Conservation (phyloP, 1,284 basidiomycete species). For the Trichosporon faecale region DNA sequence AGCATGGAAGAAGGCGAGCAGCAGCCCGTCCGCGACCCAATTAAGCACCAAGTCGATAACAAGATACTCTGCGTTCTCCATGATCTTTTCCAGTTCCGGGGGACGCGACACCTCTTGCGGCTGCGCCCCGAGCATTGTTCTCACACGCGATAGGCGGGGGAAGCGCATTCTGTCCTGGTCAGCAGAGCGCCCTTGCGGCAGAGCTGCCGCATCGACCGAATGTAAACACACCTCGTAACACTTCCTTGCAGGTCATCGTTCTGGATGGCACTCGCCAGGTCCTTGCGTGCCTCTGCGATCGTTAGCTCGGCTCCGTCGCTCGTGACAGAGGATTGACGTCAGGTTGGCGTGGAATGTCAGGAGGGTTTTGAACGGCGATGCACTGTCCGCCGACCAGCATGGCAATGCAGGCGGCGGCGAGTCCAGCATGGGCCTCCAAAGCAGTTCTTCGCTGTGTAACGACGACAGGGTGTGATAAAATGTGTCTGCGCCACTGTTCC, state of each 20-base stretch:
- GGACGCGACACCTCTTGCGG: constrained; percentile 47
- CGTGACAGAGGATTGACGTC: neutral
- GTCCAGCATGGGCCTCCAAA: neutral
- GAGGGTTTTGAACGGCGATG: neutral
- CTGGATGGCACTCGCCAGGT: constrained; percentile 74
- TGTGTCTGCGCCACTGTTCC: neutral
- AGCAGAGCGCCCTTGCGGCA: constrained; percentile 6
- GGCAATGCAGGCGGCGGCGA: neutral
- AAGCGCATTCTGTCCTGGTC: constrained; percentile 53
- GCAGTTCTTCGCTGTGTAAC: neutral
- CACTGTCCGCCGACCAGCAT: neutral
- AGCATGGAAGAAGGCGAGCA: constrained; percentile 93
- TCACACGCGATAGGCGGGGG: constrained; percentile 53
- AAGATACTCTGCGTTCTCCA: constrained; percentile 75
- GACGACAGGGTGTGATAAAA: neutral
- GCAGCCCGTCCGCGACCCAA: constrained; percentile 81
- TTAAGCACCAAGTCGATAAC: constrained; percentile 90
- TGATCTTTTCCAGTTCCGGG: constrained; percentile 63
- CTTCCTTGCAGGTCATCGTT: constrained; percentile 81
- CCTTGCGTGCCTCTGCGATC: constrained; percentile 60
- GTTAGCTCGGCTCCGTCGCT: neutral
- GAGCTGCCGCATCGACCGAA: neutral
- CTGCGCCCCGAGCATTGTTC: constrained; percentile 52
- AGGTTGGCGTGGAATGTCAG: neutral
- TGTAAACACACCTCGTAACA: constrained; percentile 60